Evolutionary conservation across 371 early-diverging fungal genomes (phyloP).

Genomic region (Sporodiniella umbellata): DNA sequence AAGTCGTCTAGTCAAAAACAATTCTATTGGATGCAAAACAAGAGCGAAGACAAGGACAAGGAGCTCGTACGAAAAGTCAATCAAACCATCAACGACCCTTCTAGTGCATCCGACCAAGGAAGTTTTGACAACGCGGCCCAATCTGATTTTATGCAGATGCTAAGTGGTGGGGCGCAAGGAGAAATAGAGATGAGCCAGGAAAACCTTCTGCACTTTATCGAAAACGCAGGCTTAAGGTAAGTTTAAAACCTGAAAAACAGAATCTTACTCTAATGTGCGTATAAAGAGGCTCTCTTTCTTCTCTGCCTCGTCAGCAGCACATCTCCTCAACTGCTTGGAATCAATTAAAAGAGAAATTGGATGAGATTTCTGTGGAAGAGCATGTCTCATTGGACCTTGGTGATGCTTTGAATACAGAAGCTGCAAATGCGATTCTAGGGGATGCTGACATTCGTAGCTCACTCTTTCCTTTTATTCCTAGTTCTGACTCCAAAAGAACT

Average conservation of each 20-base stretch:
- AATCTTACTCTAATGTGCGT: background rate
- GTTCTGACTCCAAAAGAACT: constrained; percentile 35
- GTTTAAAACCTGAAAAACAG: background rate
- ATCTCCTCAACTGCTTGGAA: constrained; percentile 9
- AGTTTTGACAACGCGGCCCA: constrained; percentile 21
- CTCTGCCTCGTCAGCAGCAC: background rate
- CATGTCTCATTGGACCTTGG: constrained; percentile 16
- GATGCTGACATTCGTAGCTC: constrained; percentile 54
- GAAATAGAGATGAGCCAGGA: constrained; percentile 39
- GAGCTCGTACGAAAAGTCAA: constrained; percentile 53
- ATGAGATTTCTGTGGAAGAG: constrained; percentile 3
- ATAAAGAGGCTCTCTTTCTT: background rate
- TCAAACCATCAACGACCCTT: constrained; percentile 57
- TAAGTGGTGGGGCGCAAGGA: constrained; percentile 27
- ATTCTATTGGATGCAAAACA: constrained; percentile 85
- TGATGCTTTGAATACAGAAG: constrained; percentile 52
- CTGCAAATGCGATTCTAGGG: constrained; percentile 52
- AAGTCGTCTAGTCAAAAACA: constrained; percentile 68
- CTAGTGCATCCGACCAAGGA: constrained; percentile 26
- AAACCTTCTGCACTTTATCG: constrained; percentile 46
- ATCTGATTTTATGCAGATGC: constrained; percentile 34
- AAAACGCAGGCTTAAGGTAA: constrained; percentile 43
- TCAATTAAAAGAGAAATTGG: background rate
- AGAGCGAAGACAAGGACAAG: constrained; percentile 54
- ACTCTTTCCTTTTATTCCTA: constrained; percentile 67